These are phyloP conservation scores for Penicillium sp. DNA, from an alignment of 2,329 filamentous ascomycete species.

Conservation along the genomic window DNA sequence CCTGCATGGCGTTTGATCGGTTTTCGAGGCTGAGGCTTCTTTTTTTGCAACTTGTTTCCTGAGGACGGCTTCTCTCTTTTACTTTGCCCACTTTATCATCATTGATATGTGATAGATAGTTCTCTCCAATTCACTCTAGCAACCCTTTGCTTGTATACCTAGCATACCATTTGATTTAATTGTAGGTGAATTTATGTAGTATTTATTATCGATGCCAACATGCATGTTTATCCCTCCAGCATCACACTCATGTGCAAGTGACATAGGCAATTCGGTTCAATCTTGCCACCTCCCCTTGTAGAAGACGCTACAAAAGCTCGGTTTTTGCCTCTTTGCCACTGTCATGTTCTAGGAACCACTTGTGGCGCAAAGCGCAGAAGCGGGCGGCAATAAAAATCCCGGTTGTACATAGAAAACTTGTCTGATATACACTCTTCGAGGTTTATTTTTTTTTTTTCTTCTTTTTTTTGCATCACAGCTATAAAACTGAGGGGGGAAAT, in stretches of 20 bases:
- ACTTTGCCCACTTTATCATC: conserved; percentile 11
- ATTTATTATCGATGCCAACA: background rate
- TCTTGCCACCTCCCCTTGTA: background rate
- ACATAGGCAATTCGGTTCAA: background rate
- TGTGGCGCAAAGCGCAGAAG: background rate
- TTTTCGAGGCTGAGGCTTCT: conserved; percentile 29
- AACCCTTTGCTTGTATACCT: background rate
- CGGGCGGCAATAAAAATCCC: background rate
- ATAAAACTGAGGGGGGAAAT: too few relatives aligned
- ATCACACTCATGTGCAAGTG: background rate
- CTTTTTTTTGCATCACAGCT: too few relatives aligned
- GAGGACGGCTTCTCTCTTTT: conserved; percentile 23
- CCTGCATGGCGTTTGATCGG: conserved; percentile 41
- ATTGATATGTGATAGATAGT: conserved; percentile 5
- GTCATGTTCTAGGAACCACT: conserved; percentile 1
- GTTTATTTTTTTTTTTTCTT: too few relatives aligned
- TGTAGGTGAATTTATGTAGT: background rate
- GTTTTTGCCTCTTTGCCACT: conserved; percentile 9
- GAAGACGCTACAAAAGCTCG: background rate
- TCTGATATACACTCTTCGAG: too few relatives aligned
- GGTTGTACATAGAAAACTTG: too few relatives aligned
- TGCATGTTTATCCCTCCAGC: background rate
- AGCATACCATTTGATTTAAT: background rate
- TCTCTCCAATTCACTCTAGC: conserved; percentile 6
- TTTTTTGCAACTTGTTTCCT: conserved; percentile 20